Percentiles rank a stretch among this genome's conserved stretches.
Conservation (phyloP, 2,329 filamentous ascomycete genomes). For the Dactylellina parvicollis region DNA sequence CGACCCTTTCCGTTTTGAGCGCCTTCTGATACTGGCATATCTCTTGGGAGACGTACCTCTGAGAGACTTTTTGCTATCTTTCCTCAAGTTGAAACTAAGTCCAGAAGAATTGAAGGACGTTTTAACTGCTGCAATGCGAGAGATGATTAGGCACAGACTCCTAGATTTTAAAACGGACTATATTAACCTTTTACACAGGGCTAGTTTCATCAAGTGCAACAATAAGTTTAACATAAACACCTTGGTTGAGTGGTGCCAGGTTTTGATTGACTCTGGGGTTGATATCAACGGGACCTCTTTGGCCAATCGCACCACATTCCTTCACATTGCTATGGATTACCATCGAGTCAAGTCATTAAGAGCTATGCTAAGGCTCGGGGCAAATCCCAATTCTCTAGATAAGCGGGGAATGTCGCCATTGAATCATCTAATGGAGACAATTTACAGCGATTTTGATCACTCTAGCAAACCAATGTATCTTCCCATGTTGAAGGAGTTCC, state of each 20-base stretch:
- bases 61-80: neutral
- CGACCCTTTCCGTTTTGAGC: neutral
- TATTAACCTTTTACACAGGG: no score
- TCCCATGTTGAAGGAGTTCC: no score
- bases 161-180: no score
- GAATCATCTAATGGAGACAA: neutral
- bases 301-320: neutral
- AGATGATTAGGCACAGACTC: no score
- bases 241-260: no score
- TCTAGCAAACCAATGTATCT: neutral
- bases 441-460: neutral
- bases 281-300: no score
- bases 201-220: no score
- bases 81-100: neutral
- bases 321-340: neutral
- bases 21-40: neutral
- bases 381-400: neutral
- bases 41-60: neutral
- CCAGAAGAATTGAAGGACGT: neutral
- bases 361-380: neutral
- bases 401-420: neutral
- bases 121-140: neutral
- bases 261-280: no score
- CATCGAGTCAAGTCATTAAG: neutral
- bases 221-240: no score